Percentiles rank a stretch among this genome's conserved stretches.
phyloP scores from a whole-genome alignment of 1,284 basidiomycete species.

The Tetrapyrgos nigripes region DNA sequence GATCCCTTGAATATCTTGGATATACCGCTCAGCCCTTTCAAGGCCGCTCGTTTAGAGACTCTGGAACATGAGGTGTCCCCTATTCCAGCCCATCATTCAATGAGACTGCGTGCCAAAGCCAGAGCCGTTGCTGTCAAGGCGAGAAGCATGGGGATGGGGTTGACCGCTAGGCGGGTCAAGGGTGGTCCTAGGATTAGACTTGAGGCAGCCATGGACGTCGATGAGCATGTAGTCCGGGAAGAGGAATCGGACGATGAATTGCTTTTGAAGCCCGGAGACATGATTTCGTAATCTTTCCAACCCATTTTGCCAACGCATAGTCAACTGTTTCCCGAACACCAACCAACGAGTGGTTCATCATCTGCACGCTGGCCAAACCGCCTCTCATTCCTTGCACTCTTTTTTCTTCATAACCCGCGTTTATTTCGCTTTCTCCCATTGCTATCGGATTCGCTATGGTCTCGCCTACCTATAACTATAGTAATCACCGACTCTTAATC shows the following conservation, averaged over 20 bases:
- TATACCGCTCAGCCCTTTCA: constrained; percentile 7
- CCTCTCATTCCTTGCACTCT: too few species aligned
- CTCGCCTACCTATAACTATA: too few species aligned
- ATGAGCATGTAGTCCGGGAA: background rate
- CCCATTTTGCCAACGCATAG: background rate
- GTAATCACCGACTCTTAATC: too few species aligned
- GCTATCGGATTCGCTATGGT: too few species aligned
- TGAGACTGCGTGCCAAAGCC: constrained; percentile 3
- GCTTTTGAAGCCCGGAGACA: constrained; percentile 12
- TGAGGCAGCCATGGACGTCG: background rate
- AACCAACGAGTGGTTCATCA: too few species aligned
- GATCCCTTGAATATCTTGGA: constrained; percentile 15
- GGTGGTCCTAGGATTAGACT: constrained; percentile 4
- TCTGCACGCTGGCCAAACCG: too few species aligned
- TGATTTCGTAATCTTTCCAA: background rate
- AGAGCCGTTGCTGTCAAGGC: constrained; percentile 9
- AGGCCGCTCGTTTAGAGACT: constrained; percentile 18
- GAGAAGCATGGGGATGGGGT: constrained; percentile 1
- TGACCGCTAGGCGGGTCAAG: constrained; percentile 2
- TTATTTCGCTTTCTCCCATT: too few species aligned
- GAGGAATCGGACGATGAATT: constrained; percentile 16
- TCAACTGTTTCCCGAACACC: too few species aligned
- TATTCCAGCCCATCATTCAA: background rate
- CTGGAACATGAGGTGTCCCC: background rate
- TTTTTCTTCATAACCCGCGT: too few species aligned